Evolutionary conservation across 306 rosid genomes (phyloP).

Genomic region (Prunus padus): DNA sequence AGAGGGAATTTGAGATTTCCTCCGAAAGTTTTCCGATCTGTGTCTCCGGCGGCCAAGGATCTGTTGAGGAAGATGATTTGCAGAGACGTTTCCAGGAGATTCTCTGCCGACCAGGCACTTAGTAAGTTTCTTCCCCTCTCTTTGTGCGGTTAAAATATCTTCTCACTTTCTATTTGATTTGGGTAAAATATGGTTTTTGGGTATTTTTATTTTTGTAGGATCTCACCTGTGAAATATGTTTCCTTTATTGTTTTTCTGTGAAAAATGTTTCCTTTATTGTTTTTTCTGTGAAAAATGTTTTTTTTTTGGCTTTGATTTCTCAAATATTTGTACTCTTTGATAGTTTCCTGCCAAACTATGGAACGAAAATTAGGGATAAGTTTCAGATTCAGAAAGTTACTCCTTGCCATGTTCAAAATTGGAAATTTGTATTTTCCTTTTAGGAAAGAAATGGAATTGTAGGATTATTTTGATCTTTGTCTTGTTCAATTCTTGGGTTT

Average conservation of each 20-base stretch:
- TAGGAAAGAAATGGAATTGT: too few relatives aligned
- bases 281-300: too few relatives aligned
- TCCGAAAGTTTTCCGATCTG: slow-evolving; percentile 49
- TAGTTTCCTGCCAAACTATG: not conserved
- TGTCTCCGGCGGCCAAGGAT: slow-evolving; percentile 68
- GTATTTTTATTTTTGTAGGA: too few relatives aligned
- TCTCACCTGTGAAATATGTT: too few relatives aligned
- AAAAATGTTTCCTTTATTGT: too few relatives aligned
- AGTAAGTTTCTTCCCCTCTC: slow-evolving; percentile 34
- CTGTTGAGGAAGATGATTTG: slow-evolving; percentile 77
- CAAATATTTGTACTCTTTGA: not conserved
- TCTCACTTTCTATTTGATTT: too few relatives aligned
- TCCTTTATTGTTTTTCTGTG: too few relatives aligned
- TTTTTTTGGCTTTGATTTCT: not conserved
- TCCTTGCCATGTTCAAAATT: not conserved
- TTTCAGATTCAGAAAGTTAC: not conserved
- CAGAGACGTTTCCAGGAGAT: slow-evolving; percentile 51
- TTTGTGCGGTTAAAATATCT: not conserved
- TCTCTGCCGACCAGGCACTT: slow-evolving; percentile 69
- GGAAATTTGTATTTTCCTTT: too few relatives aligned
- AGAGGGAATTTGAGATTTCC: slow-evolving; percentile 81
- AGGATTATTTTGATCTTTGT: too few relatives aligned
- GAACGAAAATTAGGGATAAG: not conserved
- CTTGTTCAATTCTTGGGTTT: not conserved
- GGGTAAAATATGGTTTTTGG: not conserved